Conservation (phyloP, 1,139 yeast genomes). For the Taphrina betulina region DNA sequence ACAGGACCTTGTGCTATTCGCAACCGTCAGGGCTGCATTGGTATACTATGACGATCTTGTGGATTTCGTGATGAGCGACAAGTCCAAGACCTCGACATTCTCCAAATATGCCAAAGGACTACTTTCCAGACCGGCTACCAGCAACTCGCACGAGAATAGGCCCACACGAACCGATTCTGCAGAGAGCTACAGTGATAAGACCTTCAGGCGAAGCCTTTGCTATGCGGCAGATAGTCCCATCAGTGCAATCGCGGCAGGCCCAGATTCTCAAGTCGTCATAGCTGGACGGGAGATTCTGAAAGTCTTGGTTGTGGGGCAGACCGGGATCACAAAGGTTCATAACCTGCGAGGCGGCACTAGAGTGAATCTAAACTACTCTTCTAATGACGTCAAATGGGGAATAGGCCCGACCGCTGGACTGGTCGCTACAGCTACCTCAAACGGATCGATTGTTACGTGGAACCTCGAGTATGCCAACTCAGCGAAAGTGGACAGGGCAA, state of each 20-base stretch:
- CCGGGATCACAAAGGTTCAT: conserved; percentile 36
- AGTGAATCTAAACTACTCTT: conserved; percentile 37
- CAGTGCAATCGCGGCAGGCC: conserved; percentile 26
- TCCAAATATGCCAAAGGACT: conserved; percentile 18
- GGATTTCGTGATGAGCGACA: conserved; percentile 13
- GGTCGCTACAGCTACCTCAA: conserved; percentile 38
- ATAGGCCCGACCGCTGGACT: conserved; percentile 38
- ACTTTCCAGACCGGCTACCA: conserved; percentile 8
- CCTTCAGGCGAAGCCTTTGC: not conserved
- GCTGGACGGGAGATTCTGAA: conserved; percentile 40
- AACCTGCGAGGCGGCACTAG: conserved; percentile 37
- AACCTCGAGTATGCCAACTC: conserved; percentile 33
- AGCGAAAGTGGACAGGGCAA: conserved; percentile 37
- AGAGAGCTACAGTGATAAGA: not conserved
- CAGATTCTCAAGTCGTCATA: conserved; percentile 21
- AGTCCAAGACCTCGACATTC: conserved; percentile 7
- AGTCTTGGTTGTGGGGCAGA: conserved; percentile 40
- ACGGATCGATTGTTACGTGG: conserved; percentile 38
- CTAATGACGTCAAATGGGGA: conserved; percentile 46
- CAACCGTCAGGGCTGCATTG: too few relatives aligned
- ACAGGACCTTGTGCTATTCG: too few relatives aligned
- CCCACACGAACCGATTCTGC: not conserved
- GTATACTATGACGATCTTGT: too few relatives aligned
- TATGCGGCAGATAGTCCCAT: conserved; percentile 16
- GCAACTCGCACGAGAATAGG: not conserved